phyloP scores from a whole-genome alignment of 176 grass and related monocot genomes.

The Aechmea fasciata region DNA sequence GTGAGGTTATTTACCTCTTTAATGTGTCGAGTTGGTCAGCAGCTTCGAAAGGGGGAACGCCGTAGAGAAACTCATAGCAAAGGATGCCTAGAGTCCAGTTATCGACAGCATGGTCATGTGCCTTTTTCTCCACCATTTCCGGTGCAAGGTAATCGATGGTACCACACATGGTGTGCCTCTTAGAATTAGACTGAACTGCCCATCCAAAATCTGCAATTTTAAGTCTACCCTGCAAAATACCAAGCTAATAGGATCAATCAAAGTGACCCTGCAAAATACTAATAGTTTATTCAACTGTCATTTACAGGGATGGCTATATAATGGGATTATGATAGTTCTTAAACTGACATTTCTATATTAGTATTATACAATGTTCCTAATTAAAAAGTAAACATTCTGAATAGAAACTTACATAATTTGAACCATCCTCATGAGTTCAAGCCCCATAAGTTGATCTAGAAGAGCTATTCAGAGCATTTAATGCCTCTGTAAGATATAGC shows the following conservation, averaged over 20 bases:
- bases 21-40: constrained; percentile 59
- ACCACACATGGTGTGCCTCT: constrained; percentile 85
- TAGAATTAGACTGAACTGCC: constrained; percentile 62
- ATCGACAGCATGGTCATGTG: constrained; percentile 83
- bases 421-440: no score
- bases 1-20: constrained; percentile 26
- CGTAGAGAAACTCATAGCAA: constrained; percentile 89
- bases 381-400: no score
- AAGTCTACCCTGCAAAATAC: constrained; percentile 57
- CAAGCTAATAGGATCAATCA: not conserved
- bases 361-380: no score
- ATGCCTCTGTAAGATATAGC: no score
- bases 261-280: no score
- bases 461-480: no score
- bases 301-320: no score
- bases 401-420: no score
- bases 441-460: no score
- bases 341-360: no score
- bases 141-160: constrained; percentile 91
- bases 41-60: constrained; percentile 70
- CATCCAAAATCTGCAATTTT: constrained; percentile 98
- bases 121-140: constrained; percentile 86
- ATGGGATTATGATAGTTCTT: no score
- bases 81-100: constrained; percentile 91
- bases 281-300: no score